phyloP scores from a whole-genome alignment of 1,139 yeast genomes.

The Nakaseomyces kungkrabaensis region DNA sequence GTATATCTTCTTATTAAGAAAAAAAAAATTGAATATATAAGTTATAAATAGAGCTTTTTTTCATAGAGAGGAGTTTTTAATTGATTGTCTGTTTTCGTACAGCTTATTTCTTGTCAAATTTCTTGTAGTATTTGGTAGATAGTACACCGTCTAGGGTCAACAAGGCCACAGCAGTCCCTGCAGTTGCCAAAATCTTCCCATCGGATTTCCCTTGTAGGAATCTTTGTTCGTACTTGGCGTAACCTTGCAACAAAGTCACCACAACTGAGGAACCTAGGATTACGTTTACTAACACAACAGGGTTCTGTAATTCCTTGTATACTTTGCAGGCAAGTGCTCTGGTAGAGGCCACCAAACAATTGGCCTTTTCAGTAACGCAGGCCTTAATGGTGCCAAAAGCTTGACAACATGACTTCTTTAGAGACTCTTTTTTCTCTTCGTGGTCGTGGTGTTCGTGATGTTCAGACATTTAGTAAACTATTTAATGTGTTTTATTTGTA shows the following conservation, averaged over 20 bases:
- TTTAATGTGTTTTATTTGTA: neutral
- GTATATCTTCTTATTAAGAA: neutral
- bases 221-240: slow-evolving; percentile 40
- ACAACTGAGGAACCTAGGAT: slow-evolving; percentile 43
- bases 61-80: neutral
- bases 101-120: slow-evolving; percentile 35
- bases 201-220: slow-evolving; percentile 37
- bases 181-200: slow-evolving; percentile 42
- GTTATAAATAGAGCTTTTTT: slow-evolving; percentile 1
- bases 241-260: slow-evolving; percentile 42
- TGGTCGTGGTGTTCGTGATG: slow-evolving; percentile 2
- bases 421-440: slow-evolving; percentile 2
- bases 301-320: slow-evolving; percentile 44
- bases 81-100: neutral
- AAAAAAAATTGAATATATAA: neutral
- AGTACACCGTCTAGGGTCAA: slow-evolving; percentile 45
- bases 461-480: neutral
- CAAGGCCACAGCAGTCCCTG: slow-evolving; percentile 45
- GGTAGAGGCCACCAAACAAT: slow-evolving; percentile 8
- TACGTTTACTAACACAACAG: slow-evolving; percentile 49
- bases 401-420: neutral
- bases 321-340: slow-evolving; percentile 10
- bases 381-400: neutral
- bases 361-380: neutral
- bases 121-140: slow-evolving; percentile 44